Evolutionary conservation across 805 yeast genomes (phyloP).

Genomic region (Wickerhamomyces alni): DNA sequence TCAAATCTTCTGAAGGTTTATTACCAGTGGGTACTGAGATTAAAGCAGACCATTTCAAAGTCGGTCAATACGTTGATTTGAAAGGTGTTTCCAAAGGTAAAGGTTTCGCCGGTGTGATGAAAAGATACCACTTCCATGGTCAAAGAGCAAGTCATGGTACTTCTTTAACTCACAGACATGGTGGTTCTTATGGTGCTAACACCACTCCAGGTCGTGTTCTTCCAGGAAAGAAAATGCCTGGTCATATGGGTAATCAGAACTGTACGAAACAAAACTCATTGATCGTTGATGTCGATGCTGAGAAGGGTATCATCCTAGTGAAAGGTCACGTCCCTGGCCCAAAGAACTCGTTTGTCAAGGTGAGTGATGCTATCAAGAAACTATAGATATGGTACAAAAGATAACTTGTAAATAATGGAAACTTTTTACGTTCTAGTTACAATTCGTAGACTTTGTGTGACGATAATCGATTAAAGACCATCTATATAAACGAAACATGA

Average conservation of each 20-base stretch:
- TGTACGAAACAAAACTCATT: constrained; percentile 72
- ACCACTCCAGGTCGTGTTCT: constrained; percentile 94
- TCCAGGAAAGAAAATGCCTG: constrained; percentile 98
- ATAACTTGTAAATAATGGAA: not conserved
- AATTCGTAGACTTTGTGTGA: too few species aligned
- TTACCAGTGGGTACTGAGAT: constrained; percentile 74
- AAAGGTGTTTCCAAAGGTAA: constrained; percentile 83
- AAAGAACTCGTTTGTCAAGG: constrained; percentile 62
- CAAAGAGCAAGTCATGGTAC: constrained; percentile 94
- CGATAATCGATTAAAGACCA: too few species aligned
- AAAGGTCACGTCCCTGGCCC: constrained; percentile 94
- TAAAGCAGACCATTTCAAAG: constrained; percentile 75
- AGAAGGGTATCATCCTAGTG: constrained; percentile 71
- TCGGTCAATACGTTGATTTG: constrained; percentile 81
- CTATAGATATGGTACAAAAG: constrained; percentile 5
- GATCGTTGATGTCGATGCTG: constrained; percentile 76
- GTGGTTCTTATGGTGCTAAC: constrained; percentile 95
- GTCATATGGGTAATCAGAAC: constrained; percentile 81
- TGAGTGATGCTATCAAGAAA: constrained; percentile 71
- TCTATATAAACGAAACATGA: not conserved
- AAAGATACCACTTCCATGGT: constrained; percentile 86
- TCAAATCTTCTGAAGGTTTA: constrained; percentile 58
- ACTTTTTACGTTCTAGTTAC: too few species aligned
- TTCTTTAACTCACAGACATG: constrained; percentile 86
- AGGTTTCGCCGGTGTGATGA: constrained; percentile 98